phyloP scores from a whole-genome alignment of 345 rosid species.

The Gossypium ekmanianum region DNA sequence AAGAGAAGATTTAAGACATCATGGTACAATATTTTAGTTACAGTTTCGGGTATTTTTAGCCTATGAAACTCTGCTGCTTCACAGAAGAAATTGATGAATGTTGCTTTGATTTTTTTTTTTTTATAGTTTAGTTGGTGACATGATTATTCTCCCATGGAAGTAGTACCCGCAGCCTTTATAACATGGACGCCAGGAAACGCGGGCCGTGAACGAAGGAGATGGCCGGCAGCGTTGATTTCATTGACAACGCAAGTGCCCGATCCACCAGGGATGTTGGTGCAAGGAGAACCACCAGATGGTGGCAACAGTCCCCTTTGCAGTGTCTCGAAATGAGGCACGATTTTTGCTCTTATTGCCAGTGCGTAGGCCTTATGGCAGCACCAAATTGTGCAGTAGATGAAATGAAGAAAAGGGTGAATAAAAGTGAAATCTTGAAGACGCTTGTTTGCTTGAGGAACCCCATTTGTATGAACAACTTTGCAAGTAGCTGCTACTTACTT shows the following conservation, averaged over 20 bases:
- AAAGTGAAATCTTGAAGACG: not conserved
- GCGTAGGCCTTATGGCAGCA: conserved; percentile 25
- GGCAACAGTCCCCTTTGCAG: conserved; percentile 24
- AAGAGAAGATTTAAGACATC: not conserved
- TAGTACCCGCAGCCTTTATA: not conserved
- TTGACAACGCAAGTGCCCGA: conserved; percentile 3
- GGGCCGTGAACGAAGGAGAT: conserved; percentile 12
- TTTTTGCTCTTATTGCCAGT: conserved; percentile 14
- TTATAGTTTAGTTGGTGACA: not conserved
- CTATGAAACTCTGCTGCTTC: not conserved
- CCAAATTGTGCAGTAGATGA: not conserved
- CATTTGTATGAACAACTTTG: conserved; percentile 7
- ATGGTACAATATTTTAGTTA: not conserved
- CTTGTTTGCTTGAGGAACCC: not conserved
- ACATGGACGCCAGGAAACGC: not conserved
- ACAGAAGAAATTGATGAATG: not conserved
- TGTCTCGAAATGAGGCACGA: conserved; percentile 18
- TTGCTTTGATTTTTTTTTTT: not conserved
- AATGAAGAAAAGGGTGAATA: conserved; percentile 1
- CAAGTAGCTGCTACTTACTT: not conserved
- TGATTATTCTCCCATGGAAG: not conserved
- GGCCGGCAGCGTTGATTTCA: conserved; percentile 32
- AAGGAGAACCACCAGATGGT: conserved; percentile 10
- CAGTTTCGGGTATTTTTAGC: not conserved
- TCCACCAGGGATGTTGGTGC: conserved; percentile 22